These are phyloP conservation scores for Fraxinus greggii DNA, from an alignment of 305 asterid genomes.

Conservation along the genomic window DNA sequence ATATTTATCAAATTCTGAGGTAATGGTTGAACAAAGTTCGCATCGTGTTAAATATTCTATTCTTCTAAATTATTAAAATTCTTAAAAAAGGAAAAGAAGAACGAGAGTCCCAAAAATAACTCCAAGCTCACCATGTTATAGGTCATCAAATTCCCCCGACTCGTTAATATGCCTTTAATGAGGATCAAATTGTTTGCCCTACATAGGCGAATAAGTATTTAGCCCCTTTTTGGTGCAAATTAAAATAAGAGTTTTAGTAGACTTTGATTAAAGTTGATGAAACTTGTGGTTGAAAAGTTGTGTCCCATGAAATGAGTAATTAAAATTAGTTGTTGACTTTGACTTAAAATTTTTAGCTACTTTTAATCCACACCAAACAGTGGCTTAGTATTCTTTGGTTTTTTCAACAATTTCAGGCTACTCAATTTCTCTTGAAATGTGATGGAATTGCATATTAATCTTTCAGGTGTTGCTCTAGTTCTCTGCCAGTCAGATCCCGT, in stretches of 20 bases:
- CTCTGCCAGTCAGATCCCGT: conserved; percentile 89
- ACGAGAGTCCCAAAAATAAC: background rate
- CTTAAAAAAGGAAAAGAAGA: background rate
- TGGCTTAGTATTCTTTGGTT: background rate
- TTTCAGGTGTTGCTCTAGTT: conserved; percentile 77
- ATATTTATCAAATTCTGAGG: background rate
- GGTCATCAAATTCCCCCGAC: background rate
- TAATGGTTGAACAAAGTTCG: background rate
- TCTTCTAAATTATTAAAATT: background rate
- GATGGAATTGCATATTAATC: conserved; percentile 1
- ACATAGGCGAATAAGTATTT: background rate
- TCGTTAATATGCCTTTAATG: background rate
- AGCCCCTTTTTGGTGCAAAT: background rate
- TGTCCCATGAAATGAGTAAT: background rate
- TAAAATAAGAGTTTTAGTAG: background rate
- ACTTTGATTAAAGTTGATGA: background rate
- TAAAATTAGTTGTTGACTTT: background rate
- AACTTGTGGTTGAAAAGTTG: background rate
- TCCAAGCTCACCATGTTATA: background rate
- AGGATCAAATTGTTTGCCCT: background rate
- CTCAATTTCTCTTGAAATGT: background rate
- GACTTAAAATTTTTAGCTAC: background rate
- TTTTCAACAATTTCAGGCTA: background rate
- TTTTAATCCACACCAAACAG: background rate
- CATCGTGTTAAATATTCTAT: background rate